Evolutionary conservation across 2,329 filamentous ascomycete species (phyloP).

Genomic region (Neofusicoccum sp.): DNA sequence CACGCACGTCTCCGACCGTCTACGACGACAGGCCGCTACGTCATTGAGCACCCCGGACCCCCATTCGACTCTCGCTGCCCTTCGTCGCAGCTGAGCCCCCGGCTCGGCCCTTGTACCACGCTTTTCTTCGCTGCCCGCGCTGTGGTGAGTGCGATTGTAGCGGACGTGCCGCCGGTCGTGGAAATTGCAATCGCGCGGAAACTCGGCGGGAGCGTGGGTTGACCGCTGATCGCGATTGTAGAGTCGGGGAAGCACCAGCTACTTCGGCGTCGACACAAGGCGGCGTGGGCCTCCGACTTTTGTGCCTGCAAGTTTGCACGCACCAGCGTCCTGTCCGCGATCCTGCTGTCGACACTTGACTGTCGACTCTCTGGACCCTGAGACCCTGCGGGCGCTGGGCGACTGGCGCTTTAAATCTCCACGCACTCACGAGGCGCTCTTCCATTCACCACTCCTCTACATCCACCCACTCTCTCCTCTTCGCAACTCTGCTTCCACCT

Average conservation of each 20-base stretch:
- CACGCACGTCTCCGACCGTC: not conserved
- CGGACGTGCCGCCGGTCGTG: no score
- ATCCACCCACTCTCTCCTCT: not conserved
- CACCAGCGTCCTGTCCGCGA: not conserved
- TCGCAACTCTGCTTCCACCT: not conserved
- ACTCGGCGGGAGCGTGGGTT: not conserved
- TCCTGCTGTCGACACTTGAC: conserved; percentile 8
- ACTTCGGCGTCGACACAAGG: not conserved
- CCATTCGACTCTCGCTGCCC: not conserved
- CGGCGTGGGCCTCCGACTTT: not conserved
- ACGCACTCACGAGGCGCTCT: not conserved
- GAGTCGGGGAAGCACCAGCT: not conserved
- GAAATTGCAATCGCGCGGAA: no score
- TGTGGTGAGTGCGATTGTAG: no score
- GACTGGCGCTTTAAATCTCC: not conserved
- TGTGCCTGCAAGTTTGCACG: not conserved
- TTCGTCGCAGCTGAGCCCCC: not conserved
- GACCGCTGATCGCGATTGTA: not conserved
- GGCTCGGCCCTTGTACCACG: no score
- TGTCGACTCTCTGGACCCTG: not conserved
- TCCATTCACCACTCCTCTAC: not conserved
- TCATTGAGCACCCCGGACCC: not conserved
- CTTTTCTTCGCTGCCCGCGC: no score
- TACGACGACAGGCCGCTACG: not conserved
- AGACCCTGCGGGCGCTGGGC: not conserved